phyloP scores from a whole-genome alignment of 192 early-diverging fungal species.

The Backusella tuberculispora region DNA sequence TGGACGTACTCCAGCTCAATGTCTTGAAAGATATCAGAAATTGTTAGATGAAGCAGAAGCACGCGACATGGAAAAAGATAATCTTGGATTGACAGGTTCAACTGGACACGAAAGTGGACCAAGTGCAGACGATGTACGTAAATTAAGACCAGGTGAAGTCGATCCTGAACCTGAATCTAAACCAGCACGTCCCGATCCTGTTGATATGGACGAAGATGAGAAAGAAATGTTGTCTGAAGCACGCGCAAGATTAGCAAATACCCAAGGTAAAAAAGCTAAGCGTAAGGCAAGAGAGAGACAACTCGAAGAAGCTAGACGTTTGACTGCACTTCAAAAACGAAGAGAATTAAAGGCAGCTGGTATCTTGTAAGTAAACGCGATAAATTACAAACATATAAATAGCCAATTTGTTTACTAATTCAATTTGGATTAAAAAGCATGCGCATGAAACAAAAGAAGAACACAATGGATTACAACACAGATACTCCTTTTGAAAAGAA shows the following conservation, averaged over 20 bases:
- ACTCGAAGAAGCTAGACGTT: constrained; percentile 91
- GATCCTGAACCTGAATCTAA: constrained; percentile 97
- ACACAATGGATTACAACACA: constrained; percentile 91
- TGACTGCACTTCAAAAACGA: constrained; percentile 90
- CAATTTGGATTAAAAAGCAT: constrained; percentile 11
- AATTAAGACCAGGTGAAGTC: constrained; percentile 92
- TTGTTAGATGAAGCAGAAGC: constrained; percentile 96
- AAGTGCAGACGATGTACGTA: constrained; percentile 83
- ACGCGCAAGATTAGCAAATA: constrained; percentile 97
- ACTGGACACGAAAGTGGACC: constrained; percentile 72
- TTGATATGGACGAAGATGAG: constrained; percentile 99
- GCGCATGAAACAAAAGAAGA: constrained; percentile 71
- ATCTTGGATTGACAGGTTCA: constrained; percentile 66
- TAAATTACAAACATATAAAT: neutral
- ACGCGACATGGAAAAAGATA: constrained; percentile 63
- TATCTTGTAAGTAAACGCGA: constrained; percentile 65
- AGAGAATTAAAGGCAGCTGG: constrained; percentile 97
- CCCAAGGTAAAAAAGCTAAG: constrained; percentile 99
- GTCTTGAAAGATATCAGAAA: constrained; percentile 93
- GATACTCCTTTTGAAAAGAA: constrained; percentile 95
- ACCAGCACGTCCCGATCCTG: constrained; percentile 96
- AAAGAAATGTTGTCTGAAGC: constrained; percentile 99
- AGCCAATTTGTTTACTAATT: neutral
- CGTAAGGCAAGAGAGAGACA: constrained; percentile 98
- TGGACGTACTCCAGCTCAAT: constrained; percentile 94